phyloP scores from a whole-genome alignment of 2,329 filamentous ascomycete species.

The Stachybotrys chlorohalonatus region DNA sequence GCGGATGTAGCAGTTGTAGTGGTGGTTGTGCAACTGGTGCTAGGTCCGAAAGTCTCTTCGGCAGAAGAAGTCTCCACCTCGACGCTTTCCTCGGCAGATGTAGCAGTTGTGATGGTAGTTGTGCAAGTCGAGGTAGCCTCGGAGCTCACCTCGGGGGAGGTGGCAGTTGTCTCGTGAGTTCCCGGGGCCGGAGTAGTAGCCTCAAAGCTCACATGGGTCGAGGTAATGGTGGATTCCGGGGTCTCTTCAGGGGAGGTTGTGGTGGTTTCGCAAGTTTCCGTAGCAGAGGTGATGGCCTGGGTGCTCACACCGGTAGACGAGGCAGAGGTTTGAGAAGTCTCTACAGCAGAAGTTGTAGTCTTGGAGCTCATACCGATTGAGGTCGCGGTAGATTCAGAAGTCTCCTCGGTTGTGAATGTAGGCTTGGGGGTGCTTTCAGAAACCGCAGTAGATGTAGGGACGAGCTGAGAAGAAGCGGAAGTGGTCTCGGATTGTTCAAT shows the following conservation, averaged over 20 bases:
- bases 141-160: neutral
- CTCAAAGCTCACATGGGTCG: neutral
- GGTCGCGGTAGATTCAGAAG: neutral
- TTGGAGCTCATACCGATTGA: neutral
- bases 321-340: neutral
- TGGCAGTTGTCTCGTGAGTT: neutral
- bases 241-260: neutral
- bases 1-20: neutral
- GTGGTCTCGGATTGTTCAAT: too few relatives aligned
- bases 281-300: neutral
- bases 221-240: neutral
- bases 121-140: neutral
- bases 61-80: neutral
- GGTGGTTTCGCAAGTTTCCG: neutral
- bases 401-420: neutral
- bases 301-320: neutral
- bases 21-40: neutral
- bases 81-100: neutral
- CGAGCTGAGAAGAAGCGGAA: neutral
- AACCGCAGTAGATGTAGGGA: neutral
- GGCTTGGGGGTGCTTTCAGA: neutral
- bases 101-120: neutral
- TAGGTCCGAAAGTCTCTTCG: neutral
- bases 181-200: neutral
- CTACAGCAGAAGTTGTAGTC: neutral